A percentile compares a stretch with the other conserved stretches of the same genome.
These are phyloP conservation scores for Talaromyces sp. DNA, from an alignment of 2,329 filamentous ascomycete genomes.

Conservation along the genomic window DNA sequence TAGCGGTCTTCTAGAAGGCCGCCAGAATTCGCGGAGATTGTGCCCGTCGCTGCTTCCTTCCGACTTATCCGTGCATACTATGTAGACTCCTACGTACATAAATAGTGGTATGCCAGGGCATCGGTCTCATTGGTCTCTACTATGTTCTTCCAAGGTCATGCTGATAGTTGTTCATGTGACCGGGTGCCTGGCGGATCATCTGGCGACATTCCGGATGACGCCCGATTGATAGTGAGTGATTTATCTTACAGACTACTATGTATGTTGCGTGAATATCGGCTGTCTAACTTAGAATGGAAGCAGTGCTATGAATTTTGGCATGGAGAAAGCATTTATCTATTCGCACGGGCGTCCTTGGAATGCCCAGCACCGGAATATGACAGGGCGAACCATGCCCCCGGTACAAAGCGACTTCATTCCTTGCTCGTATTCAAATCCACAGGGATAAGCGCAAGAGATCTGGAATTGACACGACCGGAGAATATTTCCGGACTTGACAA, in stretches of 20 bases:
- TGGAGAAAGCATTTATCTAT: neutral
- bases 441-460: neutral
- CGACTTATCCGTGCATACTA: neutral
- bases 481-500: neutral
- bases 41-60: neutral
- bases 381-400: neutral
- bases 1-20: constrained; percentile 1
- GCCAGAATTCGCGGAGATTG: neutral
- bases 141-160: neutral
- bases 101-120: neutral
- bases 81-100: no score
- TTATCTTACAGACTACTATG: neutral
- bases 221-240: neutral
- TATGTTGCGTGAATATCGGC: neutral
- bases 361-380: neutral
- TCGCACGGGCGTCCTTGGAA: neutral
- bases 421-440: no score
- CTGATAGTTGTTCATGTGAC: neutral
- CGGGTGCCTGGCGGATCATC: neutral
- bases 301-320: no score
- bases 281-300: neutral
- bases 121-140: neutral
- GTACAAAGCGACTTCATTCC: no score
- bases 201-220: constrained; percentile 5
- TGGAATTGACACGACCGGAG: neutral